These are phyloP conservation scores for Davidsoniella neocaledoniae DNA, from an alignment of 2,329 filamentous ascomycete species.

Conservation along the genomic window DNA sequence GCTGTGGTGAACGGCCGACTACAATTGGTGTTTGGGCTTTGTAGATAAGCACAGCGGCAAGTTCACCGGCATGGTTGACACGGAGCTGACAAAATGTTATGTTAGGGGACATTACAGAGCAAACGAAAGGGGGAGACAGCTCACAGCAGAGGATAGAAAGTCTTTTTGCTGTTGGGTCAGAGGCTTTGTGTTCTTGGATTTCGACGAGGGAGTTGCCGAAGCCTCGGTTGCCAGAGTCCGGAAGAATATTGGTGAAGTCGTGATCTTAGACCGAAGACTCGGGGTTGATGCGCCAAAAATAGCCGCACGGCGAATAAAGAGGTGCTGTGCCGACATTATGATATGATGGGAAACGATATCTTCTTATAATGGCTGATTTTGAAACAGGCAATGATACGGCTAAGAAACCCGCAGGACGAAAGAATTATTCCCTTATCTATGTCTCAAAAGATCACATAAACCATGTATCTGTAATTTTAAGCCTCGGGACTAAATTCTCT, in stretches of 20 bases:
- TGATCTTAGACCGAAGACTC: too few relatives aligned
- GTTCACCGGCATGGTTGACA: constrained; percentile 92
- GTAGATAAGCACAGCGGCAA: constrained; percentile 94
- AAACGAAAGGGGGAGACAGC: constrained; percentile 14
- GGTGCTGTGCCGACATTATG: too few relatives aligned
- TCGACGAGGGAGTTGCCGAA: constrained; percentile 18
- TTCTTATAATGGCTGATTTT: too few relatives aligned
- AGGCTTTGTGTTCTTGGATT: constrained; percentile 26
- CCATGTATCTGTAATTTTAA: too few relatives aligned
- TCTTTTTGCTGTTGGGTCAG: constrained; percentile 54
- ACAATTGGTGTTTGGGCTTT: constrained; percentile 73
- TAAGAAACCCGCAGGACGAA: too few relatives aligned
- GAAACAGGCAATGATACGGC: too few relatives aligned
- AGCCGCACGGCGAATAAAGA: too few relatives aligned
- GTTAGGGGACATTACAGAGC: not conserved
- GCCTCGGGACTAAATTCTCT: too few relatives aligned
- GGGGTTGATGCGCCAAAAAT: too few relatives aligned
- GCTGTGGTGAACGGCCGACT: constrained; percentile 63
- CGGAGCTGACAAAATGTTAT: constrained; percentile 41
- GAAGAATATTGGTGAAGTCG: not conserved
- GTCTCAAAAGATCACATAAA: too few relatives aligned
- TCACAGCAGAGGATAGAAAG: constrained; percentile 58
- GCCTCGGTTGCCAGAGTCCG: constrained; percentile 9
- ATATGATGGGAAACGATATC: too few relatives aligned
- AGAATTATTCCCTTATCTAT: too few relatives aligned